A percentile compares a stretch with the other conserved stretches of the same genome.
phyloP scores from a whole-genome alignment of 2,329 filamentous ascomycete genomes.

The Diaporthe australafricana region DNA sequence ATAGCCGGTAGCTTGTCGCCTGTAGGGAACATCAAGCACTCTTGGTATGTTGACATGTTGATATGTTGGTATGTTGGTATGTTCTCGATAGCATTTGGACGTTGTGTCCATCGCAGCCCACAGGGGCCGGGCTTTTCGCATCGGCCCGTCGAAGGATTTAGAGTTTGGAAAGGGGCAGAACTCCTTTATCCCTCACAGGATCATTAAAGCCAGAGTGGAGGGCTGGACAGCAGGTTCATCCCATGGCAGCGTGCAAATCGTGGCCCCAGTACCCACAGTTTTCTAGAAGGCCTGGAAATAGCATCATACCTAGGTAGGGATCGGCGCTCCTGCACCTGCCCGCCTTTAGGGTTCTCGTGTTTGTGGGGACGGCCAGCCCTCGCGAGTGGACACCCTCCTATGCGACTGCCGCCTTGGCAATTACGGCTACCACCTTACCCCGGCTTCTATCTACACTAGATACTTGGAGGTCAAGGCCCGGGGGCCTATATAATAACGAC shows the following conservation, averaged over 20 bases:
- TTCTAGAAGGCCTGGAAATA: slow-evolving; percentile 9
- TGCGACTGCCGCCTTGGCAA: slow-evolving; percentile 23
- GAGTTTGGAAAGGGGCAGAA: slow-evolving; percentile 15
- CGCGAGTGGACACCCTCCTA: not conserved
- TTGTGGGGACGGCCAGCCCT: not conserved
- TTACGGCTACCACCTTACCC: slow-evolving; percentile 7
- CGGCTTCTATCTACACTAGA: too few relatives aligned
- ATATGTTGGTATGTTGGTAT: too few relatives aligned
- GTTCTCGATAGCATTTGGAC: not conserved
- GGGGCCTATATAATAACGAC: not conserved
- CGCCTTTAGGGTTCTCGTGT: slow-evolving; percentile 8
- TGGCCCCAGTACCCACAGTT: slow-evolving; percentile 10
- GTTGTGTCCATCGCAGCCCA: not conserved
- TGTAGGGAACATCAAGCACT: too few relatives aligned
- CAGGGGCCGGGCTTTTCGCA: not conserved
- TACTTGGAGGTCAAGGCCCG: not conserved
- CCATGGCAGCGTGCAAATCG: not conserved
- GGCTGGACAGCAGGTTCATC: slow-evolving; percentile 1
- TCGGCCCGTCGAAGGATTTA: not conserved
- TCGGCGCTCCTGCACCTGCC: slow-evolving; percentile 16
- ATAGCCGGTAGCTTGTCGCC: not conserved
- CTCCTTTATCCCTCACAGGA: slow-evolving; percentile 6
- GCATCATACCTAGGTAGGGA: slow-evolving; percentile 22
- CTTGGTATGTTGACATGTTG: too few relatives aligned
- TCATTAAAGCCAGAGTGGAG: slow-evolving; percentile 4